Base-by-base conservation (phyloP, 805 yeast genomes). In the Metschnikowia sp. region DNA sequence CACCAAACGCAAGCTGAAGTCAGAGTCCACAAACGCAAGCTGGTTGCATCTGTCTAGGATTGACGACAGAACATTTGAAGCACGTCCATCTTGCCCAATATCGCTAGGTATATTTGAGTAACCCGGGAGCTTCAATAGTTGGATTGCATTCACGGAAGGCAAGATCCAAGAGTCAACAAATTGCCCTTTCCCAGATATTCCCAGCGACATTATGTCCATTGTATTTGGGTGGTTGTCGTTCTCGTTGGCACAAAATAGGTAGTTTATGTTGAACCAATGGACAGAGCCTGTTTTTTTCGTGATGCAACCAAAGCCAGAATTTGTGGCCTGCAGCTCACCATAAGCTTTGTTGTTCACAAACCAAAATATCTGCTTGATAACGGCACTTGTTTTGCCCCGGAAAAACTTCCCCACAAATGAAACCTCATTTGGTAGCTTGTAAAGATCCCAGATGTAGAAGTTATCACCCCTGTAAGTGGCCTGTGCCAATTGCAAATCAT, bases 341-440 rank as follows among this genome's bases (percentile, higher is more conserved):
- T 50, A 46, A 2, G 46, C 37, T 22, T 49, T 40, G 28, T 77
- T 74, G 41, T 69, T 70, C 8, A 66, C 63, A 33, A 71, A 72
- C 89, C 90, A 84, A 26, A 75, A 58, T 4, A 83, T 63, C 15
- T 77, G 72, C 32, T 69, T 66, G 19, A 83, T 73, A 1, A 70
- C 59, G 0, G 86, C 79, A 7, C 82, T 74, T 1, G 87, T 82
- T 55, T 79, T 81, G 1, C 91, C 90, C 22, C 89, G 69, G 10
- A 63, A 64, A 53, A 81, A 82, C 51, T 79, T 77, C 13, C 85
- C 88, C 41, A 81, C 58, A 19, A 84, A 62, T 1, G 77, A 67
- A 2, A 84, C 70, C 50, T 79, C 80, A 2, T 56, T 58, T 1
- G 83, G 79, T 33, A 75, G 65, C 46, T 73, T 71, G 39, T 82